A percentile compares a stretch with the other conserved stretches of the same genome.
phyloP scores from a whole-genome alignment of 176 grass and related monocot species.

The Aegilops bicornis region DNA sequence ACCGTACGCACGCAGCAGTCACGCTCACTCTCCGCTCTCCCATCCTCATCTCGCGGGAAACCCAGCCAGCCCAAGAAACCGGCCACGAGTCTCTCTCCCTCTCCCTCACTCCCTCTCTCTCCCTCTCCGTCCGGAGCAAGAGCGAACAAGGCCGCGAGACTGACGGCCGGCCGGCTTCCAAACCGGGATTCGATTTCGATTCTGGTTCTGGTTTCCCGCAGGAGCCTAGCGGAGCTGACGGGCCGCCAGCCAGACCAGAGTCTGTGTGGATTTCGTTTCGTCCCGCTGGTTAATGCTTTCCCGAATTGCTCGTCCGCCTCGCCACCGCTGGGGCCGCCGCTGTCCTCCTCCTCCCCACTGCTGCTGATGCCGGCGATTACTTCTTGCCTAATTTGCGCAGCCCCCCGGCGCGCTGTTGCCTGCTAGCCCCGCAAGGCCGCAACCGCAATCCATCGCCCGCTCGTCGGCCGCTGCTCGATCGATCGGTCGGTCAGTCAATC shows the following conservation, averaged over 20 bases:
- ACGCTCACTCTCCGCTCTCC: background rate
- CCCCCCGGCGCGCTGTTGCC: background rate
- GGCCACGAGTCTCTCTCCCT: background rate
- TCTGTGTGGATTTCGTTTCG: background rate
- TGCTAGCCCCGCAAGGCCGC: conserved; percentile 1
- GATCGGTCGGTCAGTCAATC: background rate
- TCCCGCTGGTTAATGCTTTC: conserved; percentile 13
- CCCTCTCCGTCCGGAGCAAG: background rate
- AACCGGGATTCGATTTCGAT: background rate
- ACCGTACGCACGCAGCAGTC: background rate
- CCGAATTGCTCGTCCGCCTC: background rate
- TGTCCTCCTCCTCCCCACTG: background rate
- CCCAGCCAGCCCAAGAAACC: background rate
- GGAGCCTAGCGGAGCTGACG: no score
- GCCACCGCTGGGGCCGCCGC: background rate
- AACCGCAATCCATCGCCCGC: conserved; percentile 14
- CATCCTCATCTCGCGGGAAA: conserved; percentile 41
- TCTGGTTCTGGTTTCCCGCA: no score
- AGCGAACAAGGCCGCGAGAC: conserved; percentile 8
- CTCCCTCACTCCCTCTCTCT: background rate
- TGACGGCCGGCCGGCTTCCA: conserved; percentile 13
- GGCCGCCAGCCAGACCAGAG: no score
- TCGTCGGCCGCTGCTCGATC: conserved; percentile 25
- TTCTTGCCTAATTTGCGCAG: conserved; percentile 13
- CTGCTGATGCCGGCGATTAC: conserved; percentile 10